phyloP scores from a whole-genome alignment of 495 filamentous ascomycete genomes.

The Neurospora sp. region DNA sequence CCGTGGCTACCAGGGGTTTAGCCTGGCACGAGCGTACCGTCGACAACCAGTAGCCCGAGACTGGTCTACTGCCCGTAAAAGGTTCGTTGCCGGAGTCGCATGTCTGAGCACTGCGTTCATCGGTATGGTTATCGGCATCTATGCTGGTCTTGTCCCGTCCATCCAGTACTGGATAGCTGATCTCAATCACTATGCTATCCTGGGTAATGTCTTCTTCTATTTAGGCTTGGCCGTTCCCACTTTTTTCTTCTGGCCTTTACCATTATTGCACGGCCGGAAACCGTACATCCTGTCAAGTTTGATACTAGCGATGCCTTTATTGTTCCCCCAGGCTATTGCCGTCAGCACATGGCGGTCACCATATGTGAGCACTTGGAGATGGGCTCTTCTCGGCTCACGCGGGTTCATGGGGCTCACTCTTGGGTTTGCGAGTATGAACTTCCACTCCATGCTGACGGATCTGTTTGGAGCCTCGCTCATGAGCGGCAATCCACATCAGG shows the following conservation, averaged over 20 bases:
- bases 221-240: slow-evolving; percentile 57
- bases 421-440: slow-evolving; percentile 69
- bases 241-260: slow-evolving; percentile 61
- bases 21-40: slow-evolving; percentile 40
- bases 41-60: slow-evolving; percentile 50
- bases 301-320: slow-evolving; percentile 55
- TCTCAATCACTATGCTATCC: slow-evolving; percentile 50
- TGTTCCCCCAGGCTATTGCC: slow-evolving; percentile 62
- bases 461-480: slow-evolving; percentile 65
- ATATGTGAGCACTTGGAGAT: slow-evolving; percentile 43
- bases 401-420: slow-evolving; percentile 54
- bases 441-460: slow-evolving; percentile 57
- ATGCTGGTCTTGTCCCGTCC: slow-evolving; percentile 62
- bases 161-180: slow-evolving; percentile 66
- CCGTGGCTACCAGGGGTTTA: slow-evolving; percentile 38
- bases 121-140: slow-evolving; percentile 61
- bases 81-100: slow-evolving; percentile 55
- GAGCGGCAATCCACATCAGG: slow-evolving; percentile 60
- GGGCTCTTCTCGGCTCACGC: slow-evolving; percentile 51
- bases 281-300: slow-evolving; percentile 58
- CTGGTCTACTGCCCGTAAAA: slow-evolving; percentile 53
- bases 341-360: slow-evolving; percentile 46
- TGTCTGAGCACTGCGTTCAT: slow-evolving; percentile 59
- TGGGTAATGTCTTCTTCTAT: slow-evolving; percentile 65
- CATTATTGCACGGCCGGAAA: slow-evolving; percentile 67